A percentile compares a stretch with the other conserved stretches of the same genome.
phyloP scores from a whole-genome alignment of 345 rosid genomes.

The Angophora floribunda region DNA sequence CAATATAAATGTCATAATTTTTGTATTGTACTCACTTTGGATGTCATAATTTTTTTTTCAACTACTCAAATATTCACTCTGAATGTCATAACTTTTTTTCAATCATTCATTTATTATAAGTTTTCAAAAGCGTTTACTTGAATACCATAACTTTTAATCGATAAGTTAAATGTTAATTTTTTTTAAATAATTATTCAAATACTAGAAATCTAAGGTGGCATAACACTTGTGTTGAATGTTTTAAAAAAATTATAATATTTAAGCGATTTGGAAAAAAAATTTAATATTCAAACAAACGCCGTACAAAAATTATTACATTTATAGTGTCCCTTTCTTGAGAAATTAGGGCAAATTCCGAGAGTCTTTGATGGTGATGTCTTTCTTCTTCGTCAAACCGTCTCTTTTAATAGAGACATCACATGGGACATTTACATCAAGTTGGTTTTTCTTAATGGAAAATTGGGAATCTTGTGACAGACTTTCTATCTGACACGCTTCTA shows the following conservation, averaged over 20 bases:
- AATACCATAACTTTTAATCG: neutral
- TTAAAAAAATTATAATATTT: too few relatives aligned
- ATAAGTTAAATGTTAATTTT: too few relatives aligned
- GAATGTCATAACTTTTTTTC: neutral
- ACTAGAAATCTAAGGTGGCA: too few relatives aligned
- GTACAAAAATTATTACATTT: neutral
- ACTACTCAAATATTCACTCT: too few relatives aligned
- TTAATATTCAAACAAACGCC: rapidly evolving
- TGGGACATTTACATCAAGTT: neutral
- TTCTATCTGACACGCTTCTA: neutral
- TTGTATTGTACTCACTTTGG: too few relatives aligned
- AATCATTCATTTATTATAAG: too few relatives aligned
- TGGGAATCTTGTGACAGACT: neutral
- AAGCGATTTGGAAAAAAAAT: too few relatives aligned
- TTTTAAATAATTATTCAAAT: too few relatives aligned
- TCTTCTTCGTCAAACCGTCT: neutral
- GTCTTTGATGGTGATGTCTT: neutral
- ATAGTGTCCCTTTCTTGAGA: neutral
- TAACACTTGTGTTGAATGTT: too few relatives aligned
- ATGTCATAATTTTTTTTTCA: too few relatives aligned
- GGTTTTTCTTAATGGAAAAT: neutral
- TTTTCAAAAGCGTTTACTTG: too few relatives aligned
- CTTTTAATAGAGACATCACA: neutral
- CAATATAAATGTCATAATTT: too few relatives aligned
- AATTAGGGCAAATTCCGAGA: neutral